Conservation (phyloP, 306 rosid species). For the Spatholobus suberectus region DNA sequence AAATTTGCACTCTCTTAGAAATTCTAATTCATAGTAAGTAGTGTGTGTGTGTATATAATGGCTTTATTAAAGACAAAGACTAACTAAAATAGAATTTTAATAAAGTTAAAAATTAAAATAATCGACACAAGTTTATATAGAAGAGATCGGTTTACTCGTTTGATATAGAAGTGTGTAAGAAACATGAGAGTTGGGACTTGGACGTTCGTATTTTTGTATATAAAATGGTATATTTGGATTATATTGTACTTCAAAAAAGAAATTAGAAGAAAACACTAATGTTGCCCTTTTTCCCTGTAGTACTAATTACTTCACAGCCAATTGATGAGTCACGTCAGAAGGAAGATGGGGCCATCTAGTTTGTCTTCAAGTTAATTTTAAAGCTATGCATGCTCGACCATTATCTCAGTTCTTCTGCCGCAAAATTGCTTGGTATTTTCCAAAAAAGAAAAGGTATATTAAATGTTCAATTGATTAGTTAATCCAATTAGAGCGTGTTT, state of each 20-base stretch:
- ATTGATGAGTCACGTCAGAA: background rate
- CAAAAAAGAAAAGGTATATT: background rate
- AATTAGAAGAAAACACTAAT: too few species aligned
- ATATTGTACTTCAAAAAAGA: too few species aligned
- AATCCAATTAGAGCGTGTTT: background rate
- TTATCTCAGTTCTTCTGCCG: background rate
- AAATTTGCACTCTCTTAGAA: too few species aligned
- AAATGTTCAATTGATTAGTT: background rate
- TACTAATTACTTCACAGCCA: slow-evolving; percentile 3
- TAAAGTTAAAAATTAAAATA: background rate
- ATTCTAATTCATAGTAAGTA: too few species aligned
- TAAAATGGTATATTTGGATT: too few species aligned
- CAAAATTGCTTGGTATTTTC: background rate
- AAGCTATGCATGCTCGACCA: background rate
- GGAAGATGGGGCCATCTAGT: background rate
- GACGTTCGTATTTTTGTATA: too few species aligned
- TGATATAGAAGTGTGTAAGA: too few species aligned
- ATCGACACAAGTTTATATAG: too few species aligned
- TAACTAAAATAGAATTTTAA: background rate
- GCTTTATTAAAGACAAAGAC: background rate
- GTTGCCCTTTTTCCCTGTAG: background rate
- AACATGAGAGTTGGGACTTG: too few species aligned
- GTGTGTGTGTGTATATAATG: too few species aligned
- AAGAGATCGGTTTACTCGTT: background rate
- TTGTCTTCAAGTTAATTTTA: background rate